Percentiles rank a stretch among this genome's conserved stretches.
Evolutionary conservation across 2,329 filamentous ascomycete species (phyloP).

Genomic region (Amauroascus verrucosus): DNA sequence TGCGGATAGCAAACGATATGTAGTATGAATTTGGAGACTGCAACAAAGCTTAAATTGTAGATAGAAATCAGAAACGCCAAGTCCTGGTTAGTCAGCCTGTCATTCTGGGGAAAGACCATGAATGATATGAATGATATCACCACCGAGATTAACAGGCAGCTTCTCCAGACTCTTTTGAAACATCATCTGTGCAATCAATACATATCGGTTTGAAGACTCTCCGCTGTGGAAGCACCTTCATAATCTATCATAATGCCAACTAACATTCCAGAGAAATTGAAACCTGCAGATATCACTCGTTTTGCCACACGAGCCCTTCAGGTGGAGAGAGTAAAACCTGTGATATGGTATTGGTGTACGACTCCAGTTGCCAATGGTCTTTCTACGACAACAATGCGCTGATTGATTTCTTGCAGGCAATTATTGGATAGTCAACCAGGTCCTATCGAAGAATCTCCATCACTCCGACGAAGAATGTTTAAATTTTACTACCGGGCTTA

Average conservation of each 20-base stretch:
- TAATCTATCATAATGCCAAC: slow-evolving; percentile 52
- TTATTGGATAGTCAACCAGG: slow-evolving; percentile 88
- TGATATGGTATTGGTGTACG: slow-evolving; percentile 91
- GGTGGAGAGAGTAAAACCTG: slow-evolving; percentile 73
- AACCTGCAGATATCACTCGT: slow-evolving; percentile 68
- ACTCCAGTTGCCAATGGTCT: slow-evolving; percentile 18
- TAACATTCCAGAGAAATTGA: slow-evolving; percentile 60
- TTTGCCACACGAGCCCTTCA: slow-evolving; percentile 77
- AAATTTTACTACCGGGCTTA: slow-evolving; percentile 68
- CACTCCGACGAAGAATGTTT: slow-evolving; percentile 66
- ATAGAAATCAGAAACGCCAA: no score
- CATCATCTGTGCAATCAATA: background rate
- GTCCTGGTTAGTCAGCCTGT: background rate
- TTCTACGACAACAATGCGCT: background rate
- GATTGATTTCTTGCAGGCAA: slow-evolving; percentile 48
- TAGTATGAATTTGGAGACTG: no score
- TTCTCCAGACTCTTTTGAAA: background rate
- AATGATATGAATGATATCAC: slow-evolving; percentile 7
- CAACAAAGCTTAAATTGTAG: no score
- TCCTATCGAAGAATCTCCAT: slow-evolving; percentile 72
- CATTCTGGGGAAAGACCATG: background rate
- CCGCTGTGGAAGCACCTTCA: background rate
- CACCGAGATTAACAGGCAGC: background rate
- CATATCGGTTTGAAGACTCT: background rate
- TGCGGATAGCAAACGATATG: no score